phyloP scores from a whole-genome alignment of 257 asterid species.

The Solanum acaule region DNA sequence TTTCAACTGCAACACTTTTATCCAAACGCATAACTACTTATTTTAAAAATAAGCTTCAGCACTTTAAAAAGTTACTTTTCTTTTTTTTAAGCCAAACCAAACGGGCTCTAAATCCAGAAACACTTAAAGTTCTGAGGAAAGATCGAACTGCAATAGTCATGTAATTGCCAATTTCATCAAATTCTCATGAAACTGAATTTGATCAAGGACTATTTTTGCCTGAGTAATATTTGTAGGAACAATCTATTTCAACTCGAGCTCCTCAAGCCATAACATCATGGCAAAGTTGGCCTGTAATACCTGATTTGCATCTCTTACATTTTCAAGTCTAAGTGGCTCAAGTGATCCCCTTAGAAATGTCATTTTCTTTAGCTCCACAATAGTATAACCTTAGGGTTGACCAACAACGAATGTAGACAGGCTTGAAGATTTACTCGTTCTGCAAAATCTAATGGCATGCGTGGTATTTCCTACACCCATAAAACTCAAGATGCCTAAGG shows the following conservation, averaged over 20 bases:
- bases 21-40: no score
- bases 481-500: background rate
- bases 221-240: background rate
- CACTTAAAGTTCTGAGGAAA: no score
- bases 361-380: background rate
- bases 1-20: no score
- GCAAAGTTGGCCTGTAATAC: conserved; percentile 18
- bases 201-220: no score
- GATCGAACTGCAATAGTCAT: no score
- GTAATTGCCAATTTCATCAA: no score
- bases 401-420: background rate
- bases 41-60: no score
- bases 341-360: background rate
- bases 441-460: background rate
- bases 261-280: conserved; percentile 16
- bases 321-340: background rate
- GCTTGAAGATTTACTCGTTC: background rate
- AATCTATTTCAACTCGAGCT: conserved; percentile 26
- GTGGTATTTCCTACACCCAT: background rate
- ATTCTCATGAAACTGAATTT: no score
- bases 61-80: no score
- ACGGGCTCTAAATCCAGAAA: no score
- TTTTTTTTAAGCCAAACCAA: no score
- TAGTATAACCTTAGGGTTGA: background rate
- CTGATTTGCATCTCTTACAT: conserved; percentile 13